Evolutionary conservation across 2,329 filamentous ascomycete species (phyloP).

Genomic region (Coniochaeta hoffmannii): DNA sequence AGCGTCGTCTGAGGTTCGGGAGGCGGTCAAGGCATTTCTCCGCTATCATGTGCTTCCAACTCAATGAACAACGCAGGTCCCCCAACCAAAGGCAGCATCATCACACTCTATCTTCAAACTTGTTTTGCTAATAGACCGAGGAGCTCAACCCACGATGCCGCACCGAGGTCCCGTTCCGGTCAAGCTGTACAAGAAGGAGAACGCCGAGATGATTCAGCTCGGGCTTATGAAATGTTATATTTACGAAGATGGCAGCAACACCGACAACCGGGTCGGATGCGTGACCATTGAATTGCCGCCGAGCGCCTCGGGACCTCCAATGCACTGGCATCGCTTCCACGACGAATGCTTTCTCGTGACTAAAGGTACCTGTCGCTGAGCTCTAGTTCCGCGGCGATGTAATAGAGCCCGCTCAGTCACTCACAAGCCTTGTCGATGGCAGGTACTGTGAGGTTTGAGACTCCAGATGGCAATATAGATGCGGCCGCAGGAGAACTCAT

Average conservation of each 20-base stretch:
- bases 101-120: not conserved
- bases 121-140: not conserved
- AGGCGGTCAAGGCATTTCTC: too few relatives aligned
- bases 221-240: slow-evolving; percentile 26
- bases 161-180: slow-evolving; percentile 22
- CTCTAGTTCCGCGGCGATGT: not conserved
- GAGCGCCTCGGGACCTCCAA: slow-evolving; percentile 24
- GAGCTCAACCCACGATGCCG: slow-evolving; percentile 18
- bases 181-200: slow-evolving; percentile 20
- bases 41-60: too few relatives aligned
- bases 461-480: slow-evolving; percentile 22
- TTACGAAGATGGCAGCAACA: slow-evolving; percentile 25
- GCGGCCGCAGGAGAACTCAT: slow-evolving; percentile 24
- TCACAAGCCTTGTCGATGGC: not conserved
- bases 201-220: slow-evolving; percentile 21
- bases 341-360: slow-evolving; percentile 28
- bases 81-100: not conserved
- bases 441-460: slow-evolving; percentile 23
- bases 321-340: slow-evolving; percentile 30
- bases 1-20: too few relatives aligned
- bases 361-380: slow-evolving; percentile 15
- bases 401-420: not conserved
- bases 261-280: slow-evolving; percentile 24
- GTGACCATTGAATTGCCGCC: slow-evolving; percentile 23
- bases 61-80: too few relatives aligned